These are phyloP conservation scores for Aureobasidium sp. DNA, from an alignment of 2,329 filamentous ascomycete genomes.

Conservation along the genomic window DNA sequence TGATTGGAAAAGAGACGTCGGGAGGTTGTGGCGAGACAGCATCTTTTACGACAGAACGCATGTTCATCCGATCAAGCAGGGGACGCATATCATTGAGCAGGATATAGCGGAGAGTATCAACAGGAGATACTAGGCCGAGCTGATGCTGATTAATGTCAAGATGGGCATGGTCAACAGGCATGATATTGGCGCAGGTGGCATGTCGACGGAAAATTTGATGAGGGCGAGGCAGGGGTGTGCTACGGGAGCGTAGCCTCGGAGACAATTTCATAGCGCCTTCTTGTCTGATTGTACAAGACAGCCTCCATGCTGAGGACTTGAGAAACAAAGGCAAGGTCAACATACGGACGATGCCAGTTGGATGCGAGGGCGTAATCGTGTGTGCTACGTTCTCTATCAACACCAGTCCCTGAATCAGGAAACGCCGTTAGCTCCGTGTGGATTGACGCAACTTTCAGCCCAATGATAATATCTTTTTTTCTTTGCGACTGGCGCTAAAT, in stretches of 20 bases:
- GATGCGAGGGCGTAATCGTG: neutral
- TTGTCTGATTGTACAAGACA: neutral
- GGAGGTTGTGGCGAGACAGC: neutral
- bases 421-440: constrained; percentile 8
- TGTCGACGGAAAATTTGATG: neutral
- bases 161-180: neutral
- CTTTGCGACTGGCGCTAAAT: neutral
- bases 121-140: constrained; percentile 5
- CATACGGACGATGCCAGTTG: neutral
- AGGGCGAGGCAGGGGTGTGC: neutral
- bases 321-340: neutral
- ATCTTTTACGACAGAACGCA: neutral
- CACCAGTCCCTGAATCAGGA: neutral
- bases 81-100: constrained; percentile 3
- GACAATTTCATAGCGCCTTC: constrained; percentile 1
- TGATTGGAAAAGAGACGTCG: constrained; percentile 8
- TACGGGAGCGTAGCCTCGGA: neutral
- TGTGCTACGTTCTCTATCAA: neutral
- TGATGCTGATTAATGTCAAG: constrained; percentile 4
- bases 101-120: constrained; percentile 5
- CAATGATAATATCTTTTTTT: neutral
- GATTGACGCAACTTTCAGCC: constrained; percentile 5
- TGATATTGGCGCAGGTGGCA: neutral
- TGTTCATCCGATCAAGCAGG: neutral
- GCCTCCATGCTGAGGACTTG: neutral